Base-by-base conservation (phyloP, 495 filamentous ascomycete genomes). In the Poronia punctata region DNA sequence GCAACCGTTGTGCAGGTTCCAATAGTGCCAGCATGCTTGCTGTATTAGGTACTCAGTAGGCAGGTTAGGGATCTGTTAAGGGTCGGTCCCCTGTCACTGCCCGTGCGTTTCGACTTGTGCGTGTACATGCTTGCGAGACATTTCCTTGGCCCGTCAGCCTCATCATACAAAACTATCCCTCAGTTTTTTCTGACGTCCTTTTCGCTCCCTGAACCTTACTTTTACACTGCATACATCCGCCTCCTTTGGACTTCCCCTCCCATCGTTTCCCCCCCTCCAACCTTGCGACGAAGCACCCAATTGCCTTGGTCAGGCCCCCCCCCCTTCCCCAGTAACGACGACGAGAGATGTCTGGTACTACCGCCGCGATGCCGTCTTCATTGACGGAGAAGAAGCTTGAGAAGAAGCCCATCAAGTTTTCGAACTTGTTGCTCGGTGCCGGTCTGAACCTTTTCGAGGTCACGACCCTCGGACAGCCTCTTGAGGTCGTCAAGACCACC, bases 381-480 rank as follows among this genome's bases (percentile, higher is more conserved):
- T 34, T 61, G 49, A 57, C 63, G 54, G 62, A 58, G 17, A 50
- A 53, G 18, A 72, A 62, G 69, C 70, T 89, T 53, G 88, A 95
- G 83, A 97, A 96, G 84, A 97, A 98, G 79, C 93, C 93, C 47
- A 80, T 98, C 75, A 97, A 95, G 79, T 97, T 97, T 78, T 95
- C 88, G 71, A 98, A 97, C 70, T 68, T 98, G 75, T 73, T 98
- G 56, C 75, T 98, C 58, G 92, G 92, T 50, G 93, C 87, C 56
- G 90, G 90, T 32, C 74, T 98, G 68, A 97, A 98, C 72, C 74
- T 98, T 82, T 97, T 95, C 62, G 90, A 95, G 79, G 83, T 94
- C 60, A 93, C 87, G 46, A 82, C 87, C 23, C 69, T 59, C 40
- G 55, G 55, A 62, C 92, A 95, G 83, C 92, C 92, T 54, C 76